phyloP scores from a whole-genome alignment of 2,329 filamentous ascomycete species.

The Penicillium sp. region DNA sequence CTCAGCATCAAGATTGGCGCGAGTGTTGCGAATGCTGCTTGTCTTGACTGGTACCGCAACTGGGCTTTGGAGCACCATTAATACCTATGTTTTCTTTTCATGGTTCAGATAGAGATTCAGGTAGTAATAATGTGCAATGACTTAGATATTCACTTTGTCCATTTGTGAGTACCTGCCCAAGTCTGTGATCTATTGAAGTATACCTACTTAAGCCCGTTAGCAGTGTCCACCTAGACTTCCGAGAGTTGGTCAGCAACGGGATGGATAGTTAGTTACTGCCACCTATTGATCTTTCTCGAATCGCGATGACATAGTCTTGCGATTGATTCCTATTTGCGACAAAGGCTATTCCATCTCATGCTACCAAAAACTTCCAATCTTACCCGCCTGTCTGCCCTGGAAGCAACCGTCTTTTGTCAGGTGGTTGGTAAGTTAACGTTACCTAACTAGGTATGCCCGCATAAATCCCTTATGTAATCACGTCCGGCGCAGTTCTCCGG shows the following conservation, averaged over 20 bases:
- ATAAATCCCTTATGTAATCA: conserved; percentile 33
- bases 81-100: neutral
- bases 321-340: neutral
- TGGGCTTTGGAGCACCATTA: conserved; percentile 66
- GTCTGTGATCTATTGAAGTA: neutral
- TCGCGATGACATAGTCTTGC: no score
- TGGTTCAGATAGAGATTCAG: neutral
- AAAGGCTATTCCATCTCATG: neutral
- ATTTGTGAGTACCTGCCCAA: no score
- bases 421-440: no score
- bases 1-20: conserved; percentile 84
- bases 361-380: neutral
- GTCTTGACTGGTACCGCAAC: conserved; percentile 80
- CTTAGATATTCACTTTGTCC: neutral
- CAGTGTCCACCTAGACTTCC: conserved; percentile 11
- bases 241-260: conserved; percentile 16
- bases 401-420: no score
- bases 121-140: conserved; percentile 4
- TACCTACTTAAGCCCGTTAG: conserved; percentile 1
- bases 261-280: neutral
- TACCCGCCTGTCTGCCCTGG: no score
- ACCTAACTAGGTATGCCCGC: no score
- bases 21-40: conserved; percentile 88
- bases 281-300: neutral
- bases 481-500: conserved; percentile 22